Evolutionary conservation across 805 yeast genomes (phyloP).

Genomic region (Kazachstania martiniae): DNA sequence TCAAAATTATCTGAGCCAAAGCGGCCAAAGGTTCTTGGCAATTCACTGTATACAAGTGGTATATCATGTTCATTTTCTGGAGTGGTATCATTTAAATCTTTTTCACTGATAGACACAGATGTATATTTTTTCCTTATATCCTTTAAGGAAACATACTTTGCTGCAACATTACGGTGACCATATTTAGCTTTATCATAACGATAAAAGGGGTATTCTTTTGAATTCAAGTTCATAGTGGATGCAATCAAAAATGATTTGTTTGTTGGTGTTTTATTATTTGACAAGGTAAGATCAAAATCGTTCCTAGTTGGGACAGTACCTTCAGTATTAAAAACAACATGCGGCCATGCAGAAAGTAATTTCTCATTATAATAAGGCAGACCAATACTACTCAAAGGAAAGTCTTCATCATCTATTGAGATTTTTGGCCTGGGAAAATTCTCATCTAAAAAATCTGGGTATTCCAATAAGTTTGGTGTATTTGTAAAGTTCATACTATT

Average conservation of each 20-base stretch:
- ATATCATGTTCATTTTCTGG: slow-evolving; percentile 30
- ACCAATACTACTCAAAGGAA: slow-evolving; percentile 66
- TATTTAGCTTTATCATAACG: slow-evolving; percentile 46
- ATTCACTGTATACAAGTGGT: slow-evolving; percentile 66
- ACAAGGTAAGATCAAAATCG: slow-evolving; percentile 28
- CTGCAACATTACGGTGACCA: slow-evolving; percentile 44
- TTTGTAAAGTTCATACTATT: slow-evolving; percentile 21
- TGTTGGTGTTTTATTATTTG: slow-evolving; percentile 1
- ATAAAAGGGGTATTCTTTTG: slow-evolving; percentile 33
- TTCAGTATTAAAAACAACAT: slow-evolving; percentile 45
- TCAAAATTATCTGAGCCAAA: slow-evolving; percentile 94
- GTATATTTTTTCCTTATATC: slow-evolving; percentile 16
- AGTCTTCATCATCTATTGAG: slow-evolving; percentile 32
- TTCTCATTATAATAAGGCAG: slow-evolving; percentile 77
- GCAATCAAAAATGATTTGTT: slow-evolving; percentile 3
- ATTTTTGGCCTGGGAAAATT: slow-evolving; percentile 21
- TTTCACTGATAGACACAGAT: slow-evolving; percentile 8
- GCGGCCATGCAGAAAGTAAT: slow-evolving; percentile 73
- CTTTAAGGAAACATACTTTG: slow-evolving; percentile 33
- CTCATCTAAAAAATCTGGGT: slow-evolving; percentile 38
- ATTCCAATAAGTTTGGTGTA: slow-evolving; percentile 37
- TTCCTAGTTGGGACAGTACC: slow-evolving; percentile 51
- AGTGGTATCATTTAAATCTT: slow-evolving; percentile 14
- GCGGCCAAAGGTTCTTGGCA: slow-evolving; percentile 71
- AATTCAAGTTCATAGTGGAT: slow-evolving; percentile 7